Percentiles rank a stretch among this genome's conserved stretches.
These are phyloP conservation scores for Fonsecaea nubica DNA, from an alignment of 2,329 filamentous ascomycete genomes.

Conservation along the genomic window DNA sequence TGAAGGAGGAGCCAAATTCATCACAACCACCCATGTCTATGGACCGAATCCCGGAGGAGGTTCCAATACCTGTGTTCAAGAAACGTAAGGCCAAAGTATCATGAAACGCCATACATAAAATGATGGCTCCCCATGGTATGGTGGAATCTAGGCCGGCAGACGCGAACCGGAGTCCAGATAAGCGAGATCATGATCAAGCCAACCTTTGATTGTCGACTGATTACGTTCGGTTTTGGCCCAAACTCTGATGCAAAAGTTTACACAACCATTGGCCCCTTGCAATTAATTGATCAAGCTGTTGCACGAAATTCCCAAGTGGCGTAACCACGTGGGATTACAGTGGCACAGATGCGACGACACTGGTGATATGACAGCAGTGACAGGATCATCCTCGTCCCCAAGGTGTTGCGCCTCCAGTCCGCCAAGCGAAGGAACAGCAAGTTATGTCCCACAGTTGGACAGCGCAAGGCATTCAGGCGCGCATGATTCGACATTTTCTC, in stretches of 20 bases:
- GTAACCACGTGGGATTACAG: slow-evolving; percentile 26
- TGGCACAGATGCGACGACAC: slow-evolving; percentile 11
- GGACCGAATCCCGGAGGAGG: slow-evolving; percentile 38
- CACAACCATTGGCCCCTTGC: slow-evolving; percentile 14
- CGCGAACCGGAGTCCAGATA: slow-evolving; percentile 35
- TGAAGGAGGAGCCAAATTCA: slow-evolving; percentile 42
- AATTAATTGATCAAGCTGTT: slow-evolving; percentile 10
- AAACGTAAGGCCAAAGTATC: slow-evolving; percentile 56
- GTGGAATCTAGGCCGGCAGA: slow-evolving; percentile 29
- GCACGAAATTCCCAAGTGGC: slow-evolving; percentile 22
- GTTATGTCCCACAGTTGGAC: not conserved
- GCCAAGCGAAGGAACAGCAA: not conserved
- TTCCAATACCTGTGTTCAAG: slow-evolving; percentile 51
- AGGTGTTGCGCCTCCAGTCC: not conserved
- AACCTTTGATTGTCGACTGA: slow-evolving; percentile 28
- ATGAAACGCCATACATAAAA: slow-evolving; percentile 38
- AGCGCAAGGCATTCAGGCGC: not conserved
- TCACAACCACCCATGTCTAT: slow-evolving; percentile 8
- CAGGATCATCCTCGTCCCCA: slow-evolving; percentile 25
- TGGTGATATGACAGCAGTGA: slow-evolving; percentile 25
- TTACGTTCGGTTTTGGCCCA: slow-evolving; percentile 20
- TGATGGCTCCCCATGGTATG: not conserved
- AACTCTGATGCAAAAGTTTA: slow-evolving; percentile 8
- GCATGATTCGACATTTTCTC: not conserved
- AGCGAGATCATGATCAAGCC: slow-evolving; percentile 32